A percentile compares a stretch with the other conserved stretches of the same genome.
These are phyloP conservation scores for Suillus discolor DNA, from an alignment of 768 basidiomycete species.

Conservation along the genomic window DNA sequence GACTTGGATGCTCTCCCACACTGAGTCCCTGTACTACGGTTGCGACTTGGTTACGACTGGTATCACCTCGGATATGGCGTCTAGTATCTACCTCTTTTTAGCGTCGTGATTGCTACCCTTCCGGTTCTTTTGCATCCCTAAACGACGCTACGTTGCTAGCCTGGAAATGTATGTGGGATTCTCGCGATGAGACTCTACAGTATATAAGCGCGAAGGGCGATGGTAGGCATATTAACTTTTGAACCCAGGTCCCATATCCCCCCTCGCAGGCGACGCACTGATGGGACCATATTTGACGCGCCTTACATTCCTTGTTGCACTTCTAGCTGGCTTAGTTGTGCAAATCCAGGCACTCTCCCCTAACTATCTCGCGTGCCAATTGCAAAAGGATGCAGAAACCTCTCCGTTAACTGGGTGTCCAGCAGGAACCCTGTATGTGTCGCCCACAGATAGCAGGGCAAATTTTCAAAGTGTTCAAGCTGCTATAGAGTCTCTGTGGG, in stretches of 20 bases:
- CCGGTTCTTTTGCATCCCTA: not conserved
- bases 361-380: slow-evolving; percentile 49
- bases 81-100: not conserved
- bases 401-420: slow-evolving; percentile 58
- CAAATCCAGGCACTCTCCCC: slow-evolving; percentile 44
- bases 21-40: not conserved
- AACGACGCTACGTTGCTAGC: not conserved
- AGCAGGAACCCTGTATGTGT: slow-evolving; percentile 61
- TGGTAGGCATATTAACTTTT: not conserved
- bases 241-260: not conserved
- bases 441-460: slow-evolving; percentile 46
- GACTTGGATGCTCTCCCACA: not conserved
- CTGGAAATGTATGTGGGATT: not conserved
- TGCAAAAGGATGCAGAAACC: slow-evolving; percentile 42
- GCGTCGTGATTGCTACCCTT: not conserved
- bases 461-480: slow-evolving; percentile 54
- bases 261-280: not conserved
- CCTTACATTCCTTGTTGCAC: slow-evolving; percentile 4
- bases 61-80: not conserved
- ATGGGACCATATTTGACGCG: not conserved
- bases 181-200: not conserved
- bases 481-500: slow-evolving; percentile 58
- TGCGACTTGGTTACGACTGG: not conserved
- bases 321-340: slow-evolving; percentile 5
- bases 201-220: not conserved